Conservation (phyloP, 192 early-diverging fungal species). For the Polychytrium aggregatum region DNA sequence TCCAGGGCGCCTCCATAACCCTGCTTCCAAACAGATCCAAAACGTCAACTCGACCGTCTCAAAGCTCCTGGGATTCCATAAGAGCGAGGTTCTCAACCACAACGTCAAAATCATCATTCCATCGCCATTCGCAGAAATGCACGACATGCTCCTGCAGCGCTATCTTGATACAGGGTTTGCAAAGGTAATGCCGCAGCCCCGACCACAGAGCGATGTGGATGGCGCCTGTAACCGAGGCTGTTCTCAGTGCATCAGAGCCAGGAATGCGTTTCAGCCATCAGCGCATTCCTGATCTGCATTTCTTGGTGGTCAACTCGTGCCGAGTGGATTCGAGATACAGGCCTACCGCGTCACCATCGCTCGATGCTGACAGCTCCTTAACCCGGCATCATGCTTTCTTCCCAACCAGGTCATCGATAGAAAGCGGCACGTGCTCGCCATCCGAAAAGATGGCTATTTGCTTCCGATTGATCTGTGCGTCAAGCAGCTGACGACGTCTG, state of each 20-base stretch:
- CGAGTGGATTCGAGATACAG: not conserved
- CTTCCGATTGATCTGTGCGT: conserved; percentile 17
- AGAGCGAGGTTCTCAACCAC: conserved; percentile 14
- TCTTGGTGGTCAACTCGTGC: too few species aligned
- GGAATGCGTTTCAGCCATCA: too few species aligned
- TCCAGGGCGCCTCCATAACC: too few species aligned
- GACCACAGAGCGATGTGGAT: not conserved
- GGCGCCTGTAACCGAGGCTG: not conserved
- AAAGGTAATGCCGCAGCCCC: conserved; percentile 13
- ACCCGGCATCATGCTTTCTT: not conserved
- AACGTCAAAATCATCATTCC: conserved; percentile 31
- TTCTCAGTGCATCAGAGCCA: not conserved
- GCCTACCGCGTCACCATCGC: not conserved
- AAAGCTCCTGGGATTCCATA: conserved; percentile 20
- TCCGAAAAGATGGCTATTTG: conserved; percentile 21
- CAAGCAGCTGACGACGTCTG: conserved; percentile 19
- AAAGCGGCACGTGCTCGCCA: conserved; percentile 22
- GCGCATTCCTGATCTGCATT: too few species aligned
- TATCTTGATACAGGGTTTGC: conserved; percentile 35
- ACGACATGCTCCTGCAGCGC: conserved; percentile 20
- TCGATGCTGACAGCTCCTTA: not conserved
- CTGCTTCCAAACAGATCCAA: conserved; percentile 8
- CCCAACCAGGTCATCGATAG: conserved; percentile 26
- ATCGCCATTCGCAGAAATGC: conserved; percentile 30
- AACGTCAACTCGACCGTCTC: conserved; percentile 13